These are phyloP conservation scores for Apiotrichum brassicae DNA, from an alignment of 1,284 basidiomycete species.

Conservation along the genomic window DNA sequence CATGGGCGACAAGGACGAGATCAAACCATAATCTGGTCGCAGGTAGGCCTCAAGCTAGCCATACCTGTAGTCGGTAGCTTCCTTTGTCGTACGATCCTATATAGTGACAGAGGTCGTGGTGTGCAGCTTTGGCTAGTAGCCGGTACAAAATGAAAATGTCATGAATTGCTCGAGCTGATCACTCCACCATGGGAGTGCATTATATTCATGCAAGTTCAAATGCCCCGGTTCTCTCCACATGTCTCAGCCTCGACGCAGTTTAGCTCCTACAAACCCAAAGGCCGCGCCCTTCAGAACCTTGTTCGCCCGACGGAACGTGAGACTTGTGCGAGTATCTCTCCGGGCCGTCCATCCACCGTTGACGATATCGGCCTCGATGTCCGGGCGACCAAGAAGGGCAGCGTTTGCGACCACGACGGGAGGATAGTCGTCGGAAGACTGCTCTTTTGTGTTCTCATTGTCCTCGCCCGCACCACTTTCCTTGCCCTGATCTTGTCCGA, in stretches of 20 bases:
- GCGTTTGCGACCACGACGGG: slow-evolving; percentile 56
- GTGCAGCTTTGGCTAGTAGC: too few species aligned
- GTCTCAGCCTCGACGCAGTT: slow-evolving; percentile 4
- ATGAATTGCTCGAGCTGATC: too few species aligned
- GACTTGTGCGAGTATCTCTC: slow-evolving; percentile 62
- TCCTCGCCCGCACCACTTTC: neutral
- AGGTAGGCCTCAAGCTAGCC: too few species aligned
- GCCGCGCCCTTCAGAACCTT: slow-evolving; percentile 52
- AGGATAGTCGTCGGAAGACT: neutral
- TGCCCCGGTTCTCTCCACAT: too few species aligned
- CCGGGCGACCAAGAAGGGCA: slow-evolving; percentile 50
- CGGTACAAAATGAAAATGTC: too few species aligned
- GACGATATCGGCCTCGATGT: slow-evolving; percentile 46
- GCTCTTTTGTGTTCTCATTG: neutral
- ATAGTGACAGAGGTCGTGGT: too few species aligned
- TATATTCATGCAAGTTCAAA: too few species aligned
- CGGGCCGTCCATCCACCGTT: slow-evolving; percentile 50
- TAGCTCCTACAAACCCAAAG: slow-evolving; percentile 13
- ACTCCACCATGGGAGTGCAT: too few species aligned
- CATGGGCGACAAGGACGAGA: too few species aligned
- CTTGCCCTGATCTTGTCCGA: neutral
- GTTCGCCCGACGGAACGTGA: slow-evolving; percentile 79
- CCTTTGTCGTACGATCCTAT: too few species aligned
- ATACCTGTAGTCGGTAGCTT: too few species aligned
- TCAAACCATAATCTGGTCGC: too few species aligned